A percentile compares a stretch with the other conserved stretches of the same genome.
phyloP scores from a whole-genome alignment of 257 asterid genomes.

The Ilex asprella region DNA sequence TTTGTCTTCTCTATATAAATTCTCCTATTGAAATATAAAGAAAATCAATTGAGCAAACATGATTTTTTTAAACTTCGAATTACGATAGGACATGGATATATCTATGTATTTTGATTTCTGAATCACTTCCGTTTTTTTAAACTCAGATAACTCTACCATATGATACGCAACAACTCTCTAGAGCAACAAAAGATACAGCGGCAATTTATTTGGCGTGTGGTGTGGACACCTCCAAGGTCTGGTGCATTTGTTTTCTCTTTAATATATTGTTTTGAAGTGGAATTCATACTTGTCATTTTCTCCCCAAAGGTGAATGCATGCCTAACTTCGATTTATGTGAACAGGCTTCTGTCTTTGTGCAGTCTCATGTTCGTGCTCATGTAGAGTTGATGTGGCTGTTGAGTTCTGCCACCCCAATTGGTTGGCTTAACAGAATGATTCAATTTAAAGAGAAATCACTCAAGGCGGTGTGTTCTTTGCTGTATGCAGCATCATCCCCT shows the following conservation, averaged over 20 bases:
- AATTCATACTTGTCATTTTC: background rate
- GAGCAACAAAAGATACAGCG: slow-evolving; percentile 86
- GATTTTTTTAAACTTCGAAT: background rate
- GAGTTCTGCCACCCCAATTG: slow-evolving; percentile 85
- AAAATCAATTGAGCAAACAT: background rate
- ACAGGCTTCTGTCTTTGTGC: slow-evolving; percentile 97
- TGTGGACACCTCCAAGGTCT: slow-evolving; percentile 81
- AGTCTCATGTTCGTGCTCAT: slow-evolving; percentile 95
- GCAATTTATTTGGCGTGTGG: slow-evolving; percentile 99
- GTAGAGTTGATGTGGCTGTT: slow-evolving; percentile 94
- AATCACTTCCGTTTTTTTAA: slow-evolving; percentile 1
- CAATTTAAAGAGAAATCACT: slow-evolving; percentile 93
- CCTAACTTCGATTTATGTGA: slow-evolving; percentile 22
- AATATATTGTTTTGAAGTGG: background rate
- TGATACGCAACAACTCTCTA: slow-evolving; percentile 65
- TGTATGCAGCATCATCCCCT: slow-evolving; percentile 14
- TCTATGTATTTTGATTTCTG: background rate
- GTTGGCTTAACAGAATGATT: slow-evolving; percentile 95
- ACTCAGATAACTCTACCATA: slow-evolving; percentile 81
- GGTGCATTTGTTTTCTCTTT: slow-evolving; percentile 10
- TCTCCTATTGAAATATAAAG: background rate
- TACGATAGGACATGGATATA: background rate
- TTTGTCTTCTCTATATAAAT: background rate
- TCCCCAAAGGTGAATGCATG: background rate
- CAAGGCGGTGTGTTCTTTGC: slow-evolving; percentile 60